Base-by-base conservation (phyloP, 23 red algal genomes). In the Gracilaria caudata region DNA sequence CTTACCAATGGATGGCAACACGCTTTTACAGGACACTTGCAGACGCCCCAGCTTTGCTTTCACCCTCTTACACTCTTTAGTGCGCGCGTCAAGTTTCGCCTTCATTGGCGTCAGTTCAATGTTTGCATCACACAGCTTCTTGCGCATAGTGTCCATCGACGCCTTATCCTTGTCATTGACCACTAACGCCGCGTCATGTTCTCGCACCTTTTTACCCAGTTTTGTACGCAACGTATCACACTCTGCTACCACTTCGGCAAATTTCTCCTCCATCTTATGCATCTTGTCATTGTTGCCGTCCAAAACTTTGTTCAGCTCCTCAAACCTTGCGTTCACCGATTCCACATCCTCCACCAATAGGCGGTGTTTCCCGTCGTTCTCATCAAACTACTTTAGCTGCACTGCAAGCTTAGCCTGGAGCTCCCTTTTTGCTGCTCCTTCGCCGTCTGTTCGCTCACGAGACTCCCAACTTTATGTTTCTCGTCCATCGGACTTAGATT, bases 361-460 rank as follows among this genome's bases (percentile, higher is more conserved):
- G 4, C 30, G 43, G 9, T 78, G 44, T 10, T 49, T 79, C 7
- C 64, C 64, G 46, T 79, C 51, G 46, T 54, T 23, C 9, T 68
- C 59, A 5, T 38, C 85, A 41, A 54, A 51, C 33, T 89, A 79
- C 29, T 47, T 89, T n/a, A 26, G 11, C 10, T 30, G 2, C 19
- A 5, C 70, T 28, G 51, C 35, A 10, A 89, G 70, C 73, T 89
- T 4, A 43, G 16, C 0, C 45, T 37, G 44, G 2, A 77, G 46
- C 43, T 28, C 21, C 13, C 45, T 28, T 4, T n/a, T 16, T 44
- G 10, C 14, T 73, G 7, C 68, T 65, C 40, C 9, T 43, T 46
- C 32, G 45, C 45, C 10, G 70, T n/a, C 70, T 36, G 46, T 66
- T 89, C 85, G 8, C 55, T 49, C 51, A 7, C 47, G 33, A 77